Conservation (phyloP, 495 filamentous ascomycete genomes). For the Podospora conica region DNA sequence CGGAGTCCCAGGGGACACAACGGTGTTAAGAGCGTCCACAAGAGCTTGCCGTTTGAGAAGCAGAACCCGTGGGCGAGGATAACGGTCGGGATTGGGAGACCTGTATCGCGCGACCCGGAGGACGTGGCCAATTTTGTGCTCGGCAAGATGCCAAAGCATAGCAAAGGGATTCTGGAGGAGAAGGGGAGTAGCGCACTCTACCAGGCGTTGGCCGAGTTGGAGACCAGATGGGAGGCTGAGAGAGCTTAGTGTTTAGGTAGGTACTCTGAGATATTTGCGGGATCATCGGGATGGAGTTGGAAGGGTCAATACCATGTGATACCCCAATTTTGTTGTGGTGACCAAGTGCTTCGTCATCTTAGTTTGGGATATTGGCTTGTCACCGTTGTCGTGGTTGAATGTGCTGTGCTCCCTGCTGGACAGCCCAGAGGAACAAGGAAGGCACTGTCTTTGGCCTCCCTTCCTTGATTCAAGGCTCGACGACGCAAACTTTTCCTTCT, state of each 20-base stretch:
- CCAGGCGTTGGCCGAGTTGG: slow-evolving; percentile 43
- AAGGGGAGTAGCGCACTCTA: slow-evolving; percentile 46
- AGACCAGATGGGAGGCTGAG: slow-evolving; percentile 29
- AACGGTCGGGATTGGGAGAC: slow-evolving; percentile 68
- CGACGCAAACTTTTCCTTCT: neutral
- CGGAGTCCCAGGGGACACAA: slow-evolving; percentile 70
- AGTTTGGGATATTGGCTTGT: too few relatives aligned
- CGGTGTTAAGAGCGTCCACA: slow-evolving; percentile 63
- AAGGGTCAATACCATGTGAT: neutral
- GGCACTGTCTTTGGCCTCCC: too few relatives aligned
- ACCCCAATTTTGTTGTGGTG: too few relatives aligned
- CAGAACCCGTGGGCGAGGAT: slow-evolving; percentile 39
- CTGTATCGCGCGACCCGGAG: slow-evolving; percentile 47
- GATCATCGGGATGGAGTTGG: neutral
- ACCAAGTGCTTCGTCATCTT: too few relatives aligned
- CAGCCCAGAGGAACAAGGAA: too few relatives aligned
- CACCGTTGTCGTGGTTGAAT: too few relatives aligned
- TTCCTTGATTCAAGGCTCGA: too few relatives aligned
- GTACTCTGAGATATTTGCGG: neutral
- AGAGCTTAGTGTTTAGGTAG: neutral
- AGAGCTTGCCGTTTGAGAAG: slow-evolving; percentile 34
- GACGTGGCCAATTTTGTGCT: slow-evolving; percentile 65
- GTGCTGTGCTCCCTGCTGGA: too few relatives aligned
- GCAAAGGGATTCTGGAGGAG: slow-evolving; percentile 46
- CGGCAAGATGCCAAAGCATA: slow-evolving; percentile 46